These are phyloP conservation scores for Malassezia globosa DNA, from an alignment of 1,284 basidiomycete species.

Conservation along the genomic window DNA sequence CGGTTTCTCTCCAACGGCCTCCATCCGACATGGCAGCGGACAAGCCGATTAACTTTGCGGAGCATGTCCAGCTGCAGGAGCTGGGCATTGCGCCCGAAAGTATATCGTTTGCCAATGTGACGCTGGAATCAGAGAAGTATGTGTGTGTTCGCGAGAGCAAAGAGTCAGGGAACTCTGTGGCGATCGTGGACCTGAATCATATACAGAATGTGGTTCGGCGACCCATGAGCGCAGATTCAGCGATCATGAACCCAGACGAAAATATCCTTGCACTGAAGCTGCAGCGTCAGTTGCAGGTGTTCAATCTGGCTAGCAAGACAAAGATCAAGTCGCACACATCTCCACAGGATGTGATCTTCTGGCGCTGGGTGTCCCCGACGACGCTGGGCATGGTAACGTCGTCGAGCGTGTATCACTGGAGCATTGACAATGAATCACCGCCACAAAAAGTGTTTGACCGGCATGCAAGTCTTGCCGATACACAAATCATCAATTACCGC, in stretches of 20 bases:
- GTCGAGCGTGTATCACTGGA: conserved; percentile 87
- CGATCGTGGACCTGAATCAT: conserved; percentile 45
- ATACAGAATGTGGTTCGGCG: conserved; percentile 57
- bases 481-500: conserved; percentile 98
- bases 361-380: conserved; percentile 92
- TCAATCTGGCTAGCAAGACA: conserved; percentile 90
- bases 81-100: conserved; percentile 89
- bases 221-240: conserved; percentile 93
- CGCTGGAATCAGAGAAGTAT: conserved; percentile 91
- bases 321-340: conserved; percentile 90
- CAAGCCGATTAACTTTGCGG: conserved; percentile 43
- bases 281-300: conserved; percentile 78
- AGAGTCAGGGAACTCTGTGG: conserved; percentile 37
- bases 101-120: conserved; percentile 93
- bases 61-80: conserved; percentile 68
- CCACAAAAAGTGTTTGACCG: conserved; percentile 92
- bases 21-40: conserved; percentile 34
- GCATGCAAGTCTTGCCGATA: conserved; percentile 80
- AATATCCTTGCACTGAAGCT: conserved; percentile 90
- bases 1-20: conserved; percentile 3
- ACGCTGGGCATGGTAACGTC: conserved; percentile 94
- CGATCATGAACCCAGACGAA: conserved; percentile 94
- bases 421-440: conserved; percentile 59
- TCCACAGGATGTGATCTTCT: conserved; percentile 91
- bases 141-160: conserved; percentile 71